These are phyloP conservation scores for Eremothecium coryli DNA, from an alignment of 1,139 yeast species.

Conservation along the genomic window DNA sequence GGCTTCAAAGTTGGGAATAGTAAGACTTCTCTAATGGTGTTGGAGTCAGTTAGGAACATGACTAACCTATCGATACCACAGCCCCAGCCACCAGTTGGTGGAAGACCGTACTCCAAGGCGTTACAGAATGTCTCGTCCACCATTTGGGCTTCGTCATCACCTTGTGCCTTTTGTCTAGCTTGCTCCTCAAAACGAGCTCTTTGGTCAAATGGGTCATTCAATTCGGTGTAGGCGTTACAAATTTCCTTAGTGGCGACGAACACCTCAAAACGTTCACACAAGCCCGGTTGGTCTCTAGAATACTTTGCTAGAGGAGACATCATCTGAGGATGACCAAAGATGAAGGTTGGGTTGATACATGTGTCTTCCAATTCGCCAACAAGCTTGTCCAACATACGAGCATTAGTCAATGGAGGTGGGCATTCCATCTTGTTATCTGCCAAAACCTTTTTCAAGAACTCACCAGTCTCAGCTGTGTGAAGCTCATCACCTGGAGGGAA, in stretches of 20 bases:
- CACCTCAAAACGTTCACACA: slow-evolving; percentile 97
- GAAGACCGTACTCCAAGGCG: slow-evolving; percentile 95
- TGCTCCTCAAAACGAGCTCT: slow-evolving; percentile 97
- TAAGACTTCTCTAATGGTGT: slow-evolving; percentile 94
- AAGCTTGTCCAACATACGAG: slow-evolving; percentile 96
- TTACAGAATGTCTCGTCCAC: slow-evolving; percentile 95
- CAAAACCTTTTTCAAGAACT: slow-evolving; percentile 74
- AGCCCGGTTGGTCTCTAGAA: slow-evolving; percentile 83
- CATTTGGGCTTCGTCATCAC: slow-evolving; percentile 98
- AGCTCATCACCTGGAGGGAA: slow-evolving; percentile 95
- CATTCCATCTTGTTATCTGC: slow-evolving; percentile 80
- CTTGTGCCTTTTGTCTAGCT: slow-evolving; percentile 96
- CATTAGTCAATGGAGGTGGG: slow-evolving; percentile 93
- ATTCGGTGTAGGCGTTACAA: slow-evolving; percentile 96
- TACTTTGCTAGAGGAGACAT: slow-evolving; percentile 99
- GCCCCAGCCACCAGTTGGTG: slow-evolving; percentile 99
- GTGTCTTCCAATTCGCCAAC: slow-evolving; percentile 93
- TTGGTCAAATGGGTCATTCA: slow-evolving; percentile 98
- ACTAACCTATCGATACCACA: slow-evolving; percentile 98
- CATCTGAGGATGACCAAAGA: slow-evolving; percentile 98
- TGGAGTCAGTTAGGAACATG: slow-evolving; percentile 94
- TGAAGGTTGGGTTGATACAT: slow-evolving; percentile 93
- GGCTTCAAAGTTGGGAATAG: slow-evolving; percentile 99
- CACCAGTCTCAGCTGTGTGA: slow-evolving; percentile 89
- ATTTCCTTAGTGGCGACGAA: slow-evolving; percentile 98